Evolutionary conservation across 2,329 filamentous ascomycete genomes (phyloP).

Genomic region (Aspergillus pseudotamarii): DNA sequence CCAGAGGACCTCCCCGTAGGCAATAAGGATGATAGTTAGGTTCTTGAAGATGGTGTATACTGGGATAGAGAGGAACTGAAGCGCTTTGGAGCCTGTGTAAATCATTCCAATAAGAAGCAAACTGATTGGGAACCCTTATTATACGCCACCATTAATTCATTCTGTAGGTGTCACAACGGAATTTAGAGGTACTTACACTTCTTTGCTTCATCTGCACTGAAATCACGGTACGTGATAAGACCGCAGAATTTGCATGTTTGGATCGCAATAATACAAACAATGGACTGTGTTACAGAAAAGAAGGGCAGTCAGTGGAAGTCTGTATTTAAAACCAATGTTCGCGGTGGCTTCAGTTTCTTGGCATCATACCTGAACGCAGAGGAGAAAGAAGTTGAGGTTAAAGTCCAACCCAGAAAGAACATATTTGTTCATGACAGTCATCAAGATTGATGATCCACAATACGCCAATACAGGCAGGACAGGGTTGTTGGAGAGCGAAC

Average conservation of each 20-base stretch:
- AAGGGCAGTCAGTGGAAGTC: neutral
- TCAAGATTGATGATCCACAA: constrained; percentile 94
- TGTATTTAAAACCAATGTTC: neutral
- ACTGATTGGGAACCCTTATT: constrained; percentile 89
- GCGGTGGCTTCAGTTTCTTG: neutral
- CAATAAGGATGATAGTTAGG: constrained; percentile 96
- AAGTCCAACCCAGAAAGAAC: constrained; percentile 87
- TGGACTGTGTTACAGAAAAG: constrained; percentile 59
- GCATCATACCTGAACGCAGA: constrained; percentile 79
- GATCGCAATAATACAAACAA: constrained; percentile 87
- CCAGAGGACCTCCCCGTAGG: constrained; percentile 97
- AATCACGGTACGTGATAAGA: constrained; percentile 80
- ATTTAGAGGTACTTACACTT: constrained; percentile 69
- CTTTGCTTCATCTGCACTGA: constrained; percentile 85
- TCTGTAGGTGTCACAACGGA: constrained; percentile 5
- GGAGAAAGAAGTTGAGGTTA: constrained; percentile 95
- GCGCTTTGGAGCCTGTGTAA: constrained; percentile 93
- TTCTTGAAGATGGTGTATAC: constrained; percentile 99
- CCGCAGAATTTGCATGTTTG: constrained; percentile 77
- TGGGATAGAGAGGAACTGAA: constrained; percentile 94
- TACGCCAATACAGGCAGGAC: constrained; percentile 82
- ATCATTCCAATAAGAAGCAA: constrained; percentile 98
- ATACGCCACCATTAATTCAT: constrained; percentile 9
- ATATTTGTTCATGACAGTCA: constrained; percentile 99
- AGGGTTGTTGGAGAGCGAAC: constrained; percentile 71